Evolutionary conservation across 768 basidiomycete species (phyloP).

Genomic region (Agrocybe chaxingu): DNA sequence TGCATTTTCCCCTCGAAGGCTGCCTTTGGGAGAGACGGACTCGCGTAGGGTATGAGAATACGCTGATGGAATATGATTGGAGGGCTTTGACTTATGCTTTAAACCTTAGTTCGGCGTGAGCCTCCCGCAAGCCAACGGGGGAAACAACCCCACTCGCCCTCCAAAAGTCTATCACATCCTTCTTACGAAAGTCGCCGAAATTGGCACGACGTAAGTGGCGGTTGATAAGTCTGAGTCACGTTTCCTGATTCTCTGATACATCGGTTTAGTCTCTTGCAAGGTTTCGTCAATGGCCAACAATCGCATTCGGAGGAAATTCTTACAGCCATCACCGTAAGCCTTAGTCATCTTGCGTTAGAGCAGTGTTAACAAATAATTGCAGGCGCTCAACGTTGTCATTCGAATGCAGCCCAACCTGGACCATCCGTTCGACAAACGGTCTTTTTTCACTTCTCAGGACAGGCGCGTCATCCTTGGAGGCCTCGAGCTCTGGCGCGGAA

Average conservation of each 20-base stretch:
- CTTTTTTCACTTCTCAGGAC: conserved; percentile 65
- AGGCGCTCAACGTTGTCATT: conserved; percentile 75
- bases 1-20: conserved; percentile 51
- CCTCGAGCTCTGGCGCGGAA: conserved; percentile 73
- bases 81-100: conserved; percentile 1
- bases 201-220: conserved; percentile 26
- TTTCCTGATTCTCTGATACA: background rate
- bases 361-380: too few species aligned
- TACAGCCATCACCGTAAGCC: conserved; percentile 54
- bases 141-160: conserved; percentile 31
- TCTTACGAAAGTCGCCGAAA: conserved; percentile 49
- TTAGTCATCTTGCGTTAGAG: too few species aligned
- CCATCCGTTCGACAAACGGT: conserved; percentile 71
- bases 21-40: conserved; percentile 51
- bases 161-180: conserved; percentile 67
- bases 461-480: conserved; percentile 54
- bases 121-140: conserved; percentile 37
- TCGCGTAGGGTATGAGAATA: conserved; percentile 43
- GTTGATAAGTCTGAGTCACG: background rate
- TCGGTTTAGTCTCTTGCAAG: conserved; percentile 46
- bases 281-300: conserved; percentile 58
- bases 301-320: conserved; percentile 56
- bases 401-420: conserved; percentile 69
- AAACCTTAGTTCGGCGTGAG: conserved; percentile 56
- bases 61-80: background rate